Base-by-base conservation (phyloP, 176 grass and related monocot species). In the Cymbopogon citratus region DNA sequence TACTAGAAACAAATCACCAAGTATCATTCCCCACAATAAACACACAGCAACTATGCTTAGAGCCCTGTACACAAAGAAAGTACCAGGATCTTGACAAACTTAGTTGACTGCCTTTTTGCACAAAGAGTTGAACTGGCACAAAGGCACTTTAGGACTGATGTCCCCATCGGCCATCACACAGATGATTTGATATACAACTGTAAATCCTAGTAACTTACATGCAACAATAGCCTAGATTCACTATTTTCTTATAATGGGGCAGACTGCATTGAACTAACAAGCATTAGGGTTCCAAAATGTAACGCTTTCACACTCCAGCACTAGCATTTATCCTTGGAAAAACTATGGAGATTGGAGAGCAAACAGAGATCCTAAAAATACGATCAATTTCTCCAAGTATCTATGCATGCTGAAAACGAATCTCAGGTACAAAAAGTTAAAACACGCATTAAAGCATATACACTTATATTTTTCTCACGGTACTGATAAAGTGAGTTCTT, bases 91-190 rank as follows among this genome's bases (percentile, higher is more conserved):
- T 43, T 73, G 60, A 12, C 15, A 48, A 46, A 34, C 69, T 31
- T 54, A 64, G 33, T 74, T 44, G 41, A 21, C 8, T 3, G 9
- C 21, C 56, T 26, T 73, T 54, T 64, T 46, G 21, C 54, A 26
- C 68, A 64, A 80, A 80, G 56, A 33, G 65, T 73, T 85, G 15
- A 27, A 12, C 54, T 44, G 35, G 49, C 63, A 68, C 18, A 68
- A 69, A 76, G 73, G 45, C 11, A 78, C 15, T 79, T 66, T 25
- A 18, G 38, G 52, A 19, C 15, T 73, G 57, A 54, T 54, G 59
- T 24, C 41, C 39, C 6, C 26, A 79, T n/a, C n/a, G n/a, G n/a
- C n/a, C n/a, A n/a, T 6, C 40, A 6, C 29, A 27, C 4, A 73
- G 14, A 34, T 24, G 21, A 23, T 65, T 79, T 52, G 14, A 45